Conservation (phyloP, 2,329 filamentous ascomycete genomes). For the Alternaria triticimaculans region DNA sequence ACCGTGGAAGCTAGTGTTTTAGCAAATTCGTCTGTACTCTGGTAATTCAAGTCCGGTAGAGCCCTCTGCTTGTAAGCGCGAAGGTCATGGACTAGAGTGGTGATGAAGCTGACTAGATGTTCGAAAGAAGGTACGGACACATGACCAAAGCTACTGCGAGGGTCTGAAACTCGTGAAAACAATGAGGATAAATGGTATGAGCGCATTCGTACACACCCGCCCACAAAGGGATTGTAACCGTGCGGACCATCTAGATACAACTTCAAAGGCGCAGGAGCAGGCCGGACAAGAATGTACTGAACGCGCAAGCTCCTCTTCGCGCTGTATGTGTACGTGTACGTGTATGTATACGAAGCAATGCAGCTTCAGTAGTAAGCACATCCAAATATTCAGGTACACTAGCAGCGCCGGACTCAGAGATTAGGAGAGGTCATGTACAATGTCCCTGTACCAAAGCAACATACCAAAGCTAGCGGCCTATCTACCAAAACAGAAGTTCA, state of each 20-base stretch:
- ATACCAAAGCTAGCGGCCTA: background rate
- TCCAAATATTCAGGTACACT: background rate
- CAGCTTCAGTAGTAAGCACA: background rate
- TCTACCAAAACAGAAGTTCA: background rate
- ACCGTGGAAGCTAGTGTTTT: background rate
- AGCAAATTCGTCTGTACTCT: background rate
- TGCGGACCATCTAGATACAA: background rate
- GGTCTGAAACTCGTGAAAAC: accelerated
- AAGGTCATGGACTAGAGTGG: background rate
- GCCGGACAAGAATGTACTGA: accelerated
- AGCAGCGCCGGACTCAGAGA: background rate
- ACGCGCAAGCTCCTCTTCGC: accelerated
- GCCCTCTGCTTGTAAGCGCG: background rate
- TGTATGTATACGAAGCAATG: background rate
- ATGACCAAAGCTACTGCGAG: background rate
- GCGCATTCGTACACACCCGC: background rate
- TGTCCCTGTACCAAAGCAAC: background rate
- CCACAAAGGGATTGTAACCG: background rate
- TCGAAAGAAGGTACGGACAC: background rate
- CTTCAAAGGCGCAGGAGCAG: background rate
- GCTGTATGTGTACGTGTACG: background rate
- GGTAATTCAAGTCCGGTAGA: background rate
- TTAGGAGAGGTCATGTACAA: too few species aligned
- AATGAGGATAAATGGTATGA: background rate
- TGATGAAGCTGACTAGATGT: background rate